Percentiles rank a stretch among this genome's conserved stretches.
Conservation (phyloP, 768 basidiomycete species). For the Heimioporus sp. region DNA sequence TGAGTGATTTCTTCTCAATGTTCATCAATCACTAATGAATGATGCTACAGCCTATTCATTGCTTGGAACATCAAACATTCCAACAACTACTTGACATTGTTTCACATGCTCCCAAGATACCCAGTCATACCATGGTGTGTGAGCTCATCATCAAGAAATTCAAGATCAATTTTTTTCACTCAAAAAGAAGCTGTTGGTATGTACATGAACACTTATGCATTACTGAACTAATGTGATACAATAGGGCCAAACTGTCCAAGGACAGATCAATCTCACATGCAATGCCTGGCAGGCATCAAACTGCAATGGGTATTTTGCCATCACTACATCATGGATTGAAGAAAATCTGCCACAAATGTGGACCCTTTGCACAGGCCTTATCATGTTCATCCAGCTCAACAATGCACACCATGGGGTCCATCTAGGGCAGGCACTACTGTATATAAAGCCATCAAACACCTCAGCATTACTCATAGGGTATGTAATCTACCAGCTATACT, state of each 20-base stretch:
- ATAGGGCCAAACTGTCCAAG: neutral
- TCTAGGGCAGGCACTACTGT: constrained; percentile 36
- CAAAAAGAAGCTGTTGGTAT: constrained; percentile 1
- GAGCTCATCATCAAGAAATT: constrained; percentile 7
- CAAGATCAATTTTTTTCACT: constrained; percentile 1
- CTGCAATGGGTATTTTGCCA: neutral
- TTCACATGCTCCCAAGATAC: neutral
- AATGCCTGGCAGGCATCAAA: constrained; percentile 9
- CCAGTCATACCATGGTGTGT: neutral
- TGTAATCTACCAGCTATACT: too few species aligned
- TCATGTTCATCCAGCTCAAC: constrained; percentile 39
- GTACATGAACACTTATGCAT: neutral
- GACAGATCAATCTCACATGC: constrained; percentile 2
- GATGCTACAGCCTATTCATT: constrained; percentile 4
- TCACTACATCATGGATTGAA: neutral
- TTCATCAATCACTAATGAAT: neutral
- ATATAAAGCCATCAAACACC: constrained; percentile 19
- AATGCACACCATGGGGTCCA: constrained; percentile 35
- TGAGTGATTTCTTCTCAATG: neutral
- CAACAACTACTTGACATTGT: neutral
- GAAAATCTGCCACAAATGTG: neutral
- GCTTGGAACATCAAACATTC: constrained; percentile 2
- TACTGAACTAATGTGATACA: neutral
- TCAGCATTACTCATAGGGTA: too few species aligned
- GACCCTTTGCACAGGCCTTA: constrained; percentile 17